Base-by-base conservation (phyloP, 352 stramenopile species). In the Pelagophyceae sp. region DNA sequence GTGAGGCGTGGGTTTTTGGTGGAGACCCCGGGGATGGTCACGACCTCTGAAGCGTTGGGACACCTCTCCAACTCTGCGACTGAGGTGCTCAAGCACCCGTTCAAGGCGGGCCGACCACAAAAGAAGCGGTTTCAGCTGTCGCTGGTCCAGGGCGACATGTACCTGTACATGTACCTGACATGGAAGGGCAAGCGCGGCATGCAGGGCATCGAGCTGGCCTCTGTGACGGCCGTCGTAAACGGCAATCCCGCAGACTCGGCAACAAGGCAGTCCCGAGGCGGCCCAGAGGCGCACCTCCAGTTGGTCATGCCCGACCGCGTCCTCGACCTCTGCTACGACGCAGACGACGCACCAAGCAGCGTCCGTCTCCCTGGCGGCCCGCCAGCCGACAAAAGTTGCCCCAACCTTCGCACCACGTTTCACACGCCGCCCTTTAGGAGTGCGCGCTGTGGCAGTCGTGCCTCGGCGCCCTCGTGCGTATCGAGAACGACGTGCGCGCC, bases 121-220 rank as follows among this genome's bases (percentile, higher is more conserved):
- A 51, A 58, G 38, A 74, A 74, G 29, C 33, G 35, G 11, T 74
- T 74, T n/a, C 67, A 74, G 67, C 67, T 74, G 25, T 74, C 67
- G 11, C 67, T 74, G 15, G 67, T 74, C 35, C 67, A 74, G 29
- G 67, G 67, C 33, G 67, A 74, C 35, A 35, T 58, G 35, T 74
- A 74, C 29, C 67, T 74, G 15, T 74, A 31, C 67, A 74, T 74
- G 67, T 71, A 71, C 61, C 38, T 74, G 2, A 74, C 67, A 33
- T 74, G 67, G 67, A 74, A 74, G 67, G 67, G 67, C 67, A 74
- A 74, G n/a, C 67, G n/a, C 38, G 38, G 17, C 3, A 74, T 58
- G 1, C 67, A 74, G 29, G 67, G 67, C 35, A 33, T 74, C 67
- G 67, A 74, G n/a, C 67, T 74, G 15, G 67, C 67, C 11, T 51